A percentile compares a stretch with the other conserved stretches of the same genome.
These are phyloP conservation scores for Nemania serpens DNA, from an alignment of 2,329 filamentous ascomycete species.

Conservation along the genomic window DNA sequence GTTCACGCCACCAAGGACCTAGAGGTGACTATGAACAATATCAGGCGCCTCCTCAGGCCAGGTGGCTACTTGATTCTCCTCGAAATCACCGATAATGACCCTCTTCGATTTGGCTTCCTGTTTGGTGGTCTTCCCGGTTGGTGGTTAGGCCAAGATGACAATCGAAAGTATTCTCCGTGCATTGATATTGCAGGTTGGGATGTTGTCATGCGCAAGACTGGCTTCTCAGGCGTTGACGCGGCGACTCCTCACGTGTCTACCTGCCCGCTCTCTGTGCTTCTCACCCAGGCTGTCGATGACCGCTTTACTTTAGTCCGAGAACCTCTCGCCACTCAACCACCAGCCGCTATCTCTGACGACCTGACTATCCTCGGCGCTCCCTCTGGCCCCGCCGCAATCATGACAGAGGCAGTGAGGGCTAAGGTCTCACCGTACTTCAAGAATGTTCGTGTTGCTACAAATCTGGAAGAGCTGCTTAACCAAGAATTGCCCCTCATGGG, in stretches of 20 bases:
- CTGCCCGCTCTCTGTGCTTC: not conserved
- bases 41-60: constrained; percentile 25
- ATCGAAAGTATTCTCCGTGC: too few relatives aligned
- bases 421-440: not conserved
- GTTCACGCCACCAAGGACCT: constrained; percentile 15
- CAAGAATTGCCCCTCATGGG: not conserved
- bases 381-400: not conserved
- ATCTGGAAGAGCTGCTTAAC: not conserved
- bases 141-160: not conserved
- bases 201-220: not conserved
- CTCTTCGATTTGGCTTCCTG: not conserved
- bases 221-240: not conserved
- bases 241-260: not conserved
- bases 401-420: not conserved
- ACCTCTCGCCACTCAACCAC: not conserved
- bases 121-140: not conserved
- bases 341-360: not conserved
- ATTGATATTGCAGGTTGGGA: not conserved
- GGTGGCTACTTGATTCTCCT: constrained; percentile 21
- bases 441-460: not conserved
- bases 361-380: not conserved
- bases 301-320: not conserved
- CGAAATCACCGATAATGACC: not conserved
- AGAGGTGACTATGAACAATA: constrained; percentile 19
- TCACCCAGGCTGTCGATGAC: not conserved